Conservation (phyloP, 345 rosid species). For the Dovyalis caffra region DNA sequence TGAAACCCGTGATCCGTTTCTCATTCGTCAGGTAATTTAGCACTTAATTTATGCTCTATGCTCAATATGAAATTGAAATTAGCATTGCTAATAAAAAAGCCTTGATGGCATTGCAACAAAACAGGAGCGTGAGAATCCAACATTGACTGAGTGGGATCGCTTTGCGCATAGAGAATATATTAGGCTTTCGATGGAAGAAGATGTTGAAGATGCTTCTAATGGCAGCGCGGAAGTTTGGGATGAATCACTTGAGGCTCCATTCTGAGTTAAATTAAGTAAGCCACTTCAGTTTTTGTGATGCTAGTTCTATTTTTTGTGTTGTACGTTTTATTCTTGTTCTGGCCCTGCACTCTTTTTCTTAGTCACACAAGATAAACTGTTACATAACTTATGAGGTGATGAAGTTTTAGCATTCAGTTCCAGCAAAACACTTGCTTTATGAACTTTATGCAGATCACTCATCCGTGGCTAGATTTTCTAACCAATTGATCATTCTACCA, state of each 20-base stretch:
- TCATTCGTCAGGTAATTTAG: conserved; percentile 81
- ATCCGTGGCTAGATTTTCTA: neutral
- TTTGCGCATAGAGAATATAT: conserved; percentile 98
- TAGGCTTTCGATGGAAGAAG: conserved; percentile 98
- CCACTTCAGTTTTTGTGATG: neutral
- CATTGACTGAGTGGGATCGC: conserved; percentile 97
- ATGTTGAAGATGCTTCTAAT: conserved; percentile 94
- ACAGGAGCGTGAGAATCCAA: conserved; percentile 95
- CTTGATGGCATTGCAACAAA: conserved; percentile 17
- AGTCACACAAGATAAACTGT: neutral
- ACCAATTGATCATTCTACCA: neutral
- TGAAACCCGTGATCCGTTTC: conserved; percentile 96
- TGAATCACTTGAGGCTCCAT: conserved; percentile 95
- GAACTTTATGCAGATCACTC: neutral
- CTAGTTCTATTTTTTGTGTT: neutral
- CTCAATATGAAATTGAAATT: neutral
- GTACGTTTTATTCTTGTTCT: neutral
- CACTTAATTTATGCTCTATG: neutral
- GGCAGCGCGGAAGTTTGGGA: conserved; percentile 99
- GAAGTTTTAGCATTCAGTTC: neutral
- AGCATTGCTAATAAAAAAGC: neutral
- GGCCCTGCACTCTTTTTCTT: neutral
- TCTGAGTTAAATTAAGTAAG: conserved; percentile 51
- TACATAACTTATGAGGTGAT: neutral
- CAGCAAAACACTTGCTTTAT: neutral